A percentile compares a stretch with the other conserved stretches of the same genome.
Evolutionary conservation across 495 filamentous ascomycete genomes (phyloP).

Genomic region (Jackrogersella minutella): DNA sequence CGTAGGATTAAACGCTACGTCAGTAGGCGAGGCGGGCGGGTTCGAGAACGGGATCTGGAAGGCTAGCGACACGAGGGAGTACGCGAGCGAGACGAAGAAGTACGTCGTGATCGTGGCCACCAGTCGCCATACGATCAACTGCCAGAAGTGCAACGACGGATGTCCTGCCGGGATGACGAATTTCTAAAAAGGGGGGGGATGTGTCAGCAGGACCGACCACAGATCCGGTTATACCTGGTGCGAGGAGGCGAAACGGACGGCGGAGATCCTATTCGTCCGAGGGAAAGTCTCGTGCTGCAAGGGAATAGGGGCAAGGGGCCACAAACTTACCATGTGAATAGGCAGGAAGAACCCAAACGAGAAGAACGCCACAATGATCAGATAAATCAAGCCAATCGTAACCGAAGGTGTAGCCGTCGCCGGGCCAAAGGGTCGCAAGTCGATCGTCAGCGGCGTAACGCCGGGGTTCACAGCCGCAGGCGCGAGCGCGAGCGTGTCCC

Average conservation of each 20-base stretch:
- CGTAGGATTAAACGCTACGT: constrained; percentile 58
- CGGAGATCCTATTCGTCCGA: not conserved
- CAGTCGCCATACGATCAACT: constrained; percentile 70
- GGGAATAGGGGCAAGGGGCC: constrained; percentile 32
- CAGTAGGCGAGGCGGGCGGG: constrained; percentile 51
- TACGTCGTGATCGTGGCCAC: constrained; percentile 67
- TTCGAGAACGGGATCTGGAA: constrained; percentile 71
- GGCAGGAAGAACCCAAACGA: constrained; percentile 75
- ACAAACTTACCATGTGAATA: constrained; percentile 62
- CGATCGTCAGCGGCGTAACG: constrained; percentile 67
- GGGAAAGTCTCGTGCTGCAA: not conserved
- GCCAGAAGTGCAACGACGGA: constrained; percentile 66
- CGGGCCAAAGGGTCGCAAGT: constrained; percentile 69
- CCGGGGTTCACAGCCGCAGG: constrained; percentile 70
- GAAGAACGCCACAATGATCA: constrained; percentile 79
- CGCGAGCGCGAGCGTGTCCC: constrained; percentile 53
- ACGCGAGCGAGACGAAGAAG: constrained; percentile 71
- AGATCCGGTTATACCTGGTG: not conserved
- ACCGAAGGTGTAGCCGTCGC: constrained; percentile 65
- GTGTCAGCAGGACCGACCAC: not conserved
- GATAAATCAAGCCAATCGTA: constrained; percentile 73
- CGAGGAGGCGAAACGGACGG: constrained; percentile 1
- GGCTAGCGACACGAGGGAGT: constrained; percentile 70
- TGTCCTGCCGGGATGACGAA: constrained; percentile 49
- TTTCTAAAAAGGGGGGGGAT: constrained; percentile 19